Conservation (phyloP, 129 eudicot genomes). For the Oenanthe sinensis region DNA sequence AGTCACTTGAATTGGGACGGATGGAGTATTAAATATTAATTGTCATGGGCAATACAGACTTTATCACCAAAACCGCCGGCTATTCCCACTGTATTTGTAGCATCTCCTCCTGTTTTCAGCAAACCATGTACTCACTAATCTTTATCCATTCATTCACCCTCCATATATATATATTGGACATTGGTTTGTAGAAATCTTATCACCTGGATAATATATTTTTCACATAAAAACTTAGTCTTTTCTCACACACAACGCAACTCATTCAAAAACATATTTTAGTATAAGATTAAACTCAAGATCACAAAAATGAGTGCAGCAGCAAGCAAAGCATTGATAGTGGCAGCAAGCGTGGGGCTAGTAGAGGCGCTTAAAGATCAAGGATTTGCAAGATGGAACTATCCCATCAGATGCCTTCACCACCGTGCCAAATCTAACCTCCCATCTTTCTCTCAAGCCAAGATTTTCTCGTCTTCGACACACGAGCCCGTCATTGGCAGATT, state of each 20-base stretch:
- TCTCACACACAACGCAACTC: neutral
- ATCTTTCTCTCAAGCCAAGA: slow-evolving; percentile 10
- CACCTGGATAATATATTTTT: no score
- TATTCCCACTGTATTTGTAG: neutral
- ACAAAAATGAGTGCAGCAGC: neutral
- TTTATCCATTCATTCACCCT: neutral
- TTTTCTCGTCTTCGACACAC: neutral
- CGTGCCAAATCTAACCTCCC: slow-evolving; percentile 13
- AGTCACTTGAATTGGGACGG: no score
- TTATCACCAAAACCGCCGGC: neutral
- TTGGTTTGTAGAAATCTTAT: no score
- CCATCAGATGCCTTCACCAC: slow-evolving; percentile 14
- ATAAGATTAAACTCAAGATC: neutral
- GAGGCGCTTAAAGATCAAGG: slow-evolving; percentile 22
- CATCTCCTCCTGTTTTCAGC: neutral
- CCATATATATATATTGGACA: neutral
- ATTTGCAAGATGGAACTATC: slow-evolving; percentile 20
- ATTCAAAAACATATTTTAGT: neutral
- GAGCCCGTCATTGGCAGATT: neutral
- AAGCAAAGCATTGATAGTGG: slow-evolving; percentile 20
- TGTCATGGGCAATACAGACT: no score
- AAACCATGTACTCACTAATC: neutral
- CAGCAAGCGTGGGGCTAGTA: slow-evolving; percentile 14
- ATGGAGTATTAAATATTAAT: no score
- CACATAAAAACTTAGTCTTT: no score